A percentile compares a stretch with the other conserved stretches of the same genome.
These are phyloP conservation scores for Claviceps pazoutovae DNA, from an alignment of 2,329 filamentous ascomycete species.

Conservation along the genomic window DNA sequence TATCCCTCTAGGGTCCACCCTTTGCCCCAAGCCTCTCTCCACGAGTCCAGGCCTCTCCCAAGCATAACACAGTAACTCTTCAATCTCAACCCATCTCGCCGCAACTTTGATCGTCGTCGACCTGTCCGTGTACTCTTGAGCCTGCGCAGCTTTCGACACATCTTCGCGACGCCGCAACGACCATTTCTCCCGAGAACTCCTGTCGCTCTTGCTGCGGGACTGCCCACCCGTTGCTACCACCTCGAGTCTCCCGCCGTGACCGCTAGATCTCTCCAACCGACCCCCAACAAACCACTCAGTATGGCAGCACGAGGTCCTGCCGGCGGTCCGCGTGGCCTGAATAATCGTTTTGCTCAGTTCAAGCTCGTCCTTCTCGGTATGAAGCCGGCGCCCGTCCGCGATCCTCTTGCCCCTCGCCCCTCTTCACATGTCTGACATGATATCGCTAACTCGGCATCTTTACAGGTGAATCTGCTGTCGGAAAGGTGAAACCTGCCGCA, in stretches of 20 bases:
- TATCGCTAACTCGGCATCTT: conserved; percentile 7
- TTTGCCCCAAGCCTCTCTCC: not conserved
- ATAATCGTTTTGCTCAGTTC: conserved; percentile 94
- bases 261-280: not conserved
- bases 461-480: conserved; percentile 90
- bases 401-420: not conserved
- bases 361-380: conserved; percentile 93
- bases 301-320: conserved; percentile 76
- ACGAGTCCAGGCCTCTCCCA: not conserved
- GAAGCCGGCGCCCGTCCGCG: conserved; percentile 15
- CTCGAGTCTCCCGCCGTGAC: not conserved
- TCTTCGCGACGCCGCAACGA: not conserved
- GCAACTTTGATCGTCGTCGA: not conserved
- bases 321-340: conserved; percentile 46
- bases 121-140: not conserved
- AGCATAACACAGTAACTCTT: not conserved
- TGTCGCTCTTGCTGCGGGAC: not conserved
- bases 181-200: not conserved
- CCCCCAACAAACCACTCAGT: conserved; percentile 8
- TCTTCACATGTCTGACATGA: not conserved
- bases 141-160: not conserved
- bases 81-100: conserved; percentile 1
- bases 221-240: not conserved
- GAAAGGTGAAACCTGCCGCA: conserved; percentile 55
- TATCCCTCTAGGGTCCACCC: not conserved